Percentiles rank a stretch among this genome's conserved stretches.
Conservation (phyloP, 2,329 filamentous ascomycete species). For the Daldinia sp. region DNA sequence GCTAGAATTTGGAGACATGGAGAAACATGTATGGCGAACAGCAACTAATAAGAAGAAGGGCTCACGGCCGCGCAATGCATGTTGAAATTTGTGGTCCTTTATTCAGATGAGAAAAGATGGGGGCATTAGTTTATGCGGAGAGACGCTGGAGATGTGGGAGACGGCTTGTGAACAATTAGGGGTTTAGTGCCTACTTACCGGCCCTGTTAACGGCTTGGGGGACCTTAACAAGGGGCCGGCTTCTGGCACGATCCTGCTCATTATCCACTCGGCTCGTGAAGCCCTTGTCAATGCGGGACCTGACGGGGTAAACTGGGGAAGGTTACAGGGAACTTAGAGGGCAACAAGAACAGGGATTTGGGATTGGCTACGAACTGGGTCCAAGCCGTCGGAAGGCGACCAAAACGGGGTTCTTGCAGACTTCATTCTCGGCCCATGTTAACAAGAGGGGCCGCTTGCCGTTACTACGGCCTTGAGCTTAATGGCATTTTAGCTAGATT, state of each 20-base stretch:
- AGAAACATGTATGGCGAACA: constrained; percentile 31
- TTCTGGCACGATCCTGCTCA: constrained; percentile 30
- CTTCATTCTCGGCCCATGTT: constrained; percentile 30
- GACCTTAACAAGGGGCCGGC: constrained; percentile 13
- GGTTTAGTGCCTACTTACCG: constrained; percentile 31
- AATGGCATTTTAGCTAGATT: constrained; percentile 17
- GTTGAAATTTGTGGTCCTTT: constrained; percentile 37
- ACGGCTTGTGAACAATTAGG: constrained; percentile 40
- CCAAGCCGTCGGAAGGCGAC: constrained; percentile 32
- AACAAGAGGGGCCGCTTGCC: constrained; percentile 28
- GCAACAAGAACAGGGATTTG: constrained; percentile 35
- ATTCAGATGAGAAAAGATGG: constrained; percentile 33
- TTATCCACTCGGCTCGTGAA: constrained; percentile 35
- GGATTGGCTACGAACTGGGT: constrained; percentile 35
- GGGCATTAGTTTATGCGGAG: constrained; percentile 36
- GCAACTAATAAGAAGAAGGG: constrained; percentile 33
- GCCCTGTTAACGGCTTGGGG: constrained; percentile 10
- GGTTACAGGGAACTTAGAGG: constrained; percentile 34
- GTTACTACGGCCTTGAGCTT: constrained; percentile 24
- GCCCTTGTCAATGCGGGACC: constrained; percentile 38
- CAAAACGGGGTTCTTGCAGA: constrained; percentile 34
- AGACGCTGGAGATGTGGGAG: constrained; percentile 27
- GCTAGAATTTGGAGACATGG: constrained; percentile 29
- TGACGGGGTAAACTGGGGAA: constrained; percentile 32
- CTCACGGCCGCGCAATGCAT: constrained; percentile 30